Percentiles rank a stretch among this genome's conserved stretches.
phyloP scores from a whole-genome alignment of 2,329 filamentous ascomycete species.

The Zymoseptoria tritici region DNA sequence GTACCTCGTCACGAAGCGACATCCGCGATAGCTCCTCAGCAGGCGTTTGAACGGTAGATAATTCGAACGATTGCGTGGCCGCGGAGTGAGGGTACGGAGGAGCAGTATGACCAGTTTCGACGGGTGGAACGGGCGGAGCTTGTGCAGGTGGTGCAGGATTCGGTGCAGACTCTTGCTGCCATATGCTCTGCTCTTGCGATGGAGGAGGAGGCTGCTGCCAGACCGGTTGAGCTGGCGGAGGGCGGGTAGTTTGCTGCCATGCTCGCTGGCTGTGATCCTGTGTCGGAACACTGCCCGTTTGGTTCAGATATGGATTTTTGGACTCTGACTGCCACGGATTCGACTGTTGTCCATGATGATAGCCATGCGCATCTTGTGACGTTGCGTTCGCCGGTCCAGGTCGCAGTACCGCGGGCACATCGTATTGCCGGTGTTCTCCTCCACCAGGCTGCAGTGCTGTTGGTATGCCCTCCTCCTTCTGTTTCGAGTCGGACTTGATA shows the following conservation, averaged over 20 bases:
- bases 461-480: slow-evolving; percentile 8
- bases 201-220: slow-evolving; percentile 14
- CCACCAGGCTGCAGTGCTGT: background rate
- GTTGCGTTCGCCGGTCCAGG: slow-evolving; percentile 16
- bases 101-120: slow-evolving; percentile 7
- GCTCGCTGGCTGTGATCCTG: slow-evolving; percentile 32
- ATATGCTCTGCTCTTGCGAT: slow-evolving; percentile 3
- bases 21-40: slow-evolving; percentile 34
- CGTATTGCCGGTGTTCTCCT: slow-evolving; percentile 3
- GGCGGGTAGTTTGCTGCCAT: slow-evolving; percentile 30
- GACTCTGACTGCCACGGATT: slow-evolving; percentile 24
- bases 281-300: slow-evolving; percentile 13
- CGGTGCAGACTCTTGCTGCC: background rate
- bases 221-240: slow-evolving; percentile 2
- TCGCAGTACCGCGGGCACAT: slow-evolving; percentile 22
- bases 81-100: background rate
- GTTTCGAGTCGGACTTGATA: slow-evolving; percentile 5
- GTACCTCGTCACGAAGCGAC: slow-evolving; percentile 20
- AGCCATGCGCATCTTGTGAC: slow-evolving; percentile 12
- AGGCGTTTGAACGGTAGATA: slow-evolving; percentile 37
- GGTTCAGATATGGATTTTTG: slow-evolving; percentile 17
- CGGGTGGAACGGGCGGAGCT: slow-evolving; percentile 12
- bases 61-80: slow-evolving; percentile 25
- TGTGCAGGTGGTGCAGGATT: slow-evolving; percentile 15
- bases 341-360: slow-evolving; percentile 19